Conservation (phyloP, 495 filamentous ascomycete genomes). For the Penicillium desertorum region DNA sequence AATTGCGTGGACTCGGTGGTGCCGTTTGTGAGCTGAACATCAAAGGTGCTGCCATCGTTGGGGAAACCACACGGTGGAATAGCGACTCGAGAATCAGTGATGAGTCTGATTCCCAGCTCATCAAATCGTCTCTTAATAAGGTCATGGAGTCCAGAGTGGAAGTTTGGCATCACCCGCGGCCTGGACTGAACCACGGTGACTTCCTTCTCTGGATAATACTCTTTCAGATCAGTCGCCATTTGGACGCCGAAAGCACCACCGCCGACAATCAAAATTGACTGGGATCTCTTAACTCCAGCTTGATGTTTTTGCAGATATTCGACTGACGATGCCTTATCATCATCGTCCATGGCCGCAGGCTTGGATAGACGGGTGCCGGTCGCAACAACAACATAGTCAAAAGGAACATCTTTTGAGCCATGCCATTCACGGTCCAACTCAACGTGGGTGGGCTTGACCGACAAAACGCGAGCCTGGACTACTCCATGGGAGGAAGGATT, state of each 20-base stretch:
- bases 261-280: slow-evolving; percentile 56
- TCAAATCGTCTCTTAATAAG: slow-evolving; percentile 45
- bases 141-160: slow-evolving; percentile 50
- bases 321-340: slow-evolving; percentile 47
- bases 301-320: slow-evolving; percentile 44
- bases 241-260: slow-evolving; percentile 63
- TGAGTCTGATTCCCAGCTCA: slow-evolving; percentile 37
- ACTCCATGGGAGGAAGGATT: slow-evolving; percentile 37
- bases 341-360: slow-evolving; percentile 46
- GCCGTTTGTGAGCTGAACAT: slow-evolving; percentile 39
- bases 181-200: slow-evolving; percentile 60
- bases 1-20: slow-evolving; percentile 36
- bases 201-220: slow-evolving; percentile 55
- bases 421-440: slow-evolving; percentile 51
- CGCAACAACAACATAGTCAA: slow-evolving; percentile 49
- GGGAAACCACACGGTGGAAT: slow-evolving; percentile 35
- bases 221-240: slow-evolving; percentile 60
- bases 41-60: slow-evolving; percentile 28
- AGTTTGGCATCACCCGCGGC: slow-evolving; percentile 50
- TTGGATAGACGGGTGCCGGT: slow-evolving; percentile 48
- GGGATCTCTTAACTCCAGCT: slow-evolving; percentile 32
- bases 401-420: slow-evolving; percentile 41
- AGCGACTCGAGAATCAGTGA: slow-evolving; percentile 38
- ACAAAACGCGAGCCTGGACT: slow-evolving; percentile 44
- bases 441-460: slow-evolving; percentile 38